Evolutionary conservation across 768 basidiomycete genomes (phyloP), one percentile per base, ranked within the genome.

Genomic region (Pulveroboletus frians): DNA sequence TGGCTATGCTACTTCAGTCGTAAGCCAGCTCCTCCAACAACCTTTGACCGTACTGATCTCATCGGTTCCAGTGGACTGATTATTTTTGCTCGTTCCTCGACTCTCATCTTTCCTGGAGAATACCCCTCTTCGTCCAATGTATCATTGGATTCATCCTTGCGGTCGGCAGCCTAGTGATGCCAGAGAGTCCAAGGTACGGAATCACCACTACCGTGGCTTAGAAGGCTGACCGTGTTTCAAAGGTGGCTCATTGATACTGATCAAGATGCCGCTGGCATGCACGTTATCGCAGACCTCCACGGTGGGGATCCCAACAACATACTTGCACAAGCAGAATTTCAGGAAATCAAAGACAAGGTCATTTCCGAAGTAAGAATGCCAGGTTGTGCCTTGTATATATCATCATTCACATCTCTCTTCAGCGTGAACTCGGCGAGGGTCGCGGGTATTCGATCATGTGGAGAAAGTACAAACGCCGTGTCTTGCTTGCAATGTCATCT

Each of bases 201-300:
- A 34, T 23, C 29, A 30, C 23, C 10, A 38, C 11, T 2, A 34
- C 7, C 20, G 11, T 40, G 29, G 21, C 38, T 5, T 39, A 41
- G 3, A 21, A 17, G 21, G 13, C 55, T 60, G 15, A 61, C 15
- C 2, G 30, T 11, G 2, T 53, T 52, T 35, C 38, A 11, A 51
- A 91, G 90, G 43, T 97, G 89, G 85, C 78, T 96, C 45, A 88
- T 97, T 60, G 92, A 96, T 61, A 84, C 79, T 15, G 88, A 88
- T 58, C 76, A 81, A 66, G 90, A 96, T 61, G 78, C 71, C 3
- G 88, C 88, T 49, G 94, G 94, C 18, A 77, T 94, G 76, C 76
- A 71, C 9, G 89, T 96, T 37, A 82, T 97, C 54, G 88, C 85
- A 11, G 92, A 94, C 63, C 70, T 97, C 29, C 91, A 93, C 57